Conservation (phyloP, 495 filamentous ascomycete genomes). For the Wilcoxina mikolae region DNA sequence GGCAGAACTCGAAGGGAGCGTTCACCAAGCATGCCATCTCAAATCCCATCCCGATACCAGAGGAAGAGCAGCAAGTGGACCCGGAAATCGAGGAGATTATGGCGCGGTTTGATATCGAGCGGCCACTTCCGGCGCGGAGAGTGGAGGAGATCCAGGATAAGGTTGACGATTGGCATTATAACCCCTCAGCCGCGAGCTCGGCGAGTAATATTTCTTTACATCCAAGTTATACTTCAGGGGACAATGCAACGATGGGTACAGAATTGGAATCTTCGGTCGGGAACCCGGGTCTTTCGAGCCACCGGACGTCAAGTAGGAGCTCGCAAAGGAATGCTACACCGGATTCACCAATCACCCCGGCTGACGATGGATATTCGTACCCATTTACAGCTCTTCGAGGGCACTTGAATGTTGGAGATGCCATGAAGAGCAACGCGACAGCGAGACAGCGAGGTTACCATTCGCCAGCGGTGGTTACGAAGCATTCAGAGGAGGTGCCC, state of each 20-base stretch:
- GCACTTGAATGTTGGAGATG: not conserved
- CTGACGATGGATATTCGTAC: conserved; percentile 1
- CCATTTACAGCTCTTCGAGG: not conserved
- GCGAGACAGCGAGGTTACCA: not conserved
- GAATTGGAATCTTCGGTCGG: not conserved
- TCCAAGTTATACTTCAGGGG: not conserved
- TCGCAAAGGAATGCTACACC: conserved; percentile 3
- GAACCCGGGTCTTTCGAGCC: conserved; percentile 4
- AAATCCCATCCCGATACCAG: not conserved
- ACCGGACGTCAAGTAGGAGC: conserved; percentile 1
- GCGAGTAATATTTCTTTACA: conserved; percentile 2
- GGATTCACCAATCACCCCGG: not conserved
- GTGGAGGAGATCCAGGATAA: not conserved
- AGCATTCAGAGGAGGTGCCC: conserved; percentile 2
- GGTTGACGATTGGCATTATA: conserved; percentile 6
- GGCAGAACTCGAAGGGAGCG: not conserved
- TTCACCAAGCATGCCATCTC: conserved; percentile 1
- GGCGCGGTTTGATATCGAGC: conserved; percentile 5
- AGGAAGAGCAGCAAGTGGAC: not conserved
- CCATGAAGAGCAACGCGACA: not conserved
- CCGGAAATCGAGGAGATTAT: conserved; percentile 1
- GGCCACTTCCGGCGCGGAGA: not conserved
- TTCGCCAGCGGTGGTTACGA: not conserved
- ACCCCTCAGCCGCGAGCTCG: conserved; percentile 4
- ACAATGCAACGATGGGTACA: not conserved